Evolutionary conservation across 345 rosid genomes (phyloP), one percentile per base, ranked within the genome.

Genomic region (Clausena lansium): DNA sequence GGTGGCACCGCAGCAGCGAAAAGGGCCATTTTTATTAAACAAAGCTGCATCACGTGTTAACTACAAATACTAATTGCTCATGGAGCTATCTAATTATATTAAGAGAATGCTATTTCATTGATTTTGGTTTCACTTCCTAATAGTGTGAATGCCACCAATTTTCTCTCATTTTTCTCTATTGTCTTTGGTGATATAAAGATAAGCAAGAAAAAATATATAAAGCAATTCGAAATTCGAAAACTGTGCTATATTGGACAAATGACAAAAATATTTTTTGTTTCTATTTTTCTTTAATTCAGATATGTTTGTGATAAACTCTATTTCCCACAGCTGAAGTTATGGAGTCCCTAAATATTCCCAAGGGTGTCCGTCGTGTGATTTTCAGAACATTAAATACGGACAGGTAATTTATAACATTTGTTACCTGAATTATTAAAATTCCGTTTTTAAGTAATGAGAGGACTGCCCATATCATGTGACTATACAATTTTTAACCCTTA

Each of bases 311-410:
- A 61, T 61, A 19, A 74, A 7, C 13, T 50, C 19, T 58, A 57
- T 36, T 70, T 78, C 33, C 65, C 71, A 38, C 87, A 89, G 95
- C 89, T 83, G 91, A 84, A 67, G 93, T 83, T 47, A 86, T 91
- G 93, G 81, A 86, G 81, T 85, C 91, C 71, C 79, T 91, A 47
- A 71, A 88, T 61, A 86, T 91, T 76, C 90, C 92, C 24, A 85
- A 66, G 82, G 91, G 95, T 35, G 84, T 88, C 13, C 84, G 86
- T 4, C 91, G 89, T 17, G 95, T 87, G 76, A 84, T 91, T 82
- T 91, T 91, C 85, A 84, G 87, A 82, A 88, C 93, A 17, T 81
- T 89, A 32, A 91, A 91, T 71, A 91, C 95, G n/a, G 95, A 91
- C 78, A 88, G 91, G 95, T 88, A 68, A 52, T 1, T 24, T 55